phyloP scores from a whole-genome alignment of 768 basidiomycete species.

The Hygrocybe punicea region DNA sequence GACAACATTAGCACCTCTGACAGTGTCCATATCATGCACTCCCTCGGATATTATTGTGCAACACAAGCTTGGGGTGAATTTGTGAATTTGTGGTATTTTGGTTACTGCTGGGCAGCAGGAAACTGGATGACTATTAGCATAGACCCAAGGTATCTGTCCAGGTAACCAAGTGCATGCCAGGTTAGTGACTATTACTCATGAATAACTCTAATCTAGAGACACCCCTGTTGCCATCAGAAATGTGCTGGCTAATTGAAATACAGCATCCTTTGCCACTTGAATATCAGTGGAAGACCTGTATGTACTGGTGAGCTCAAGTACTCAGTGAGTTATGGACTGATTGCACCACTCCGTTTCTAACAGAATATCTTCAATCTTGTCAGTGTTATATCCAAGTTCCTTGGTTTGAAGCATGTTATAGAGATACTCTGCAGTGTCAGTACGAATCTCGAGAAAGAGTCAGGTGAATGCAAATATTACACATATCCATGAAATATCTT shows the following conservation, averaged over 20 bases:
- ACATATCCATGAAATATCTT: constrained; percentile 14
- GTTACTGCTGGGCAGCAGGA: too few relatives aligned
- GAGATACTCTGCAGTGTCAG: constrained; percentile 77
- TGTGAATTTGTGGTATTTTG: too few relatives aligned
- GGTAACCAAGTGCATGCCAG: too few relatives aligned
- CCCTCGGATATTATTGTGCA: too few relatives aligned
- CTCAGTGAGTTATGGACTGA: background rate
- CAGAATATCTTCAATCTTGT: constrained; percentile 63
- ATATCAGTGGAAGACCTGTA: constrained; percentile 45
- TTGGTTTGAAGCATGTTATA: constrained; percentile 73
- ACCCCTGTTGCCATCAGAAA: background rate
- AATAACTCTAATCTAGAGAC: background rate
- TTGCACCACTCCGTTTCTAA: constrained; percentile 81
- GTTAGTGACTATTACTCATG: too few relatives aligned
- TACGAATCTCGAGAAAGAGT: constrained; percentile 56
- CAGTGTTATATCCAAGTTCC: constrained; percentile 62
- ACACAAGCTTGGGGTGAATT: too few relatives aligned
- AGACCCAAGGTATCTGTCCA: too few relatives aligned
- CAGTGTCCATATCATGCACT: too few relatives aligned
- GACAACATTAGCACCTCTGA: background rate
- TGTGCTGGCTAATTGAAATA: background rate
- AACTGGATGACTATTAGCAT: too few relatives aligned
- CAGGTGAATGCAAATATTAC: background rate
- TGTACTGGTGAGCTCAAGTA: constrained; percentile 7
- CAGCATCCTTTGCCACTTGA: background rate